A percentile compares a stretch with the other conserved stretches of the same genome.
phyloP scores from a whole-genome alignment of 1,139 yeast genomes.

The Saccharomycopsis crataegensis region DNA sequence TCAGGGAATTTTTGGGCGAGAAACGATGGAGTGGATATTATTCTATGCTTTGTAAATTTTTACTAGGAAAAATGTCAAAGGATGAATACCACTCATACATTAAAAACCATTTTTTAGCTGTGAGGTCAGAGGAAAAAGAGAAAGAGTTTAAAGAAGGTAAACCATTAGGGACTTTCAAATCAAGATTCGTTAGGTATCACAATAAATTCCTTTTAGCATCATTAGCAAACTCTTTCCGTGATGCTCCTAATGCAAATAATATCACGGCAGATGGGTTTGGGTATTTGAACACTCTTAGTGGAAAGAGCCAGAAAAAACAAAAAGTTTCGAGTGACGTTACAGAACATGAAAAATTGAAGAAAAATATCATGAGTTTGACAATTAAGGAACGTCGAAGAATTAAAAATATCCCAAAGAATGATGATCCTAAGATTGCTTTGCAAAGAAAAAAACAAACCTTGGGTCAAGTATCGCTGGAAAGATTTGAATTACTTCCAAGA shows the following conservation, averaged over 20 bases:
- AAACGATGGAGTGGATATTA: constrained; percentile 81
- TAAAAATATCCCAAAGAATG: constrained; percentile 66
- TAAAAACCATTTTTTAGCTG: constrained; percentile 23
- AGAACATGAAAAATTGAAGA: constrained; percentile 76
- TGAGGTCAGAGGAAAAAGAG: constrained; percentile 21
- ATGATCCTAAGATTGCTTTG: constrained; percentile 4
- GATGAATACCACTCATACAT: constrained; percentile 56
- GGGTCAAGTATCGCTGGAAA: constrained; percentile 13
- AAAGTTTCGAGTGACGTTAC: constrained; percentile 29
- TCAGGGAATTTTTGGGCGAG: constrained; percentile 63
- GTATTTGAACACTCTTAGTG: constrained; percentile 37
- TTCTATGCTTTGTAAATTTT: constrained; percentile 64
- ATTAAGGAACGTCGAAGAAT: constrained; percentile 79
- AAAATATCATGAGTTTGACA: constrained; percentile 82
- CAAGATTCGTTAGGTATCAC: constrained; percentile 42
- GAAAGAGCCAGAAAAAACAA: constrained; percentile 36
- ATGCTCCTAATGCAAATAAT: constrained; percentile 41
- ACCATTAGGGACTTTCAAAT: not conserved
- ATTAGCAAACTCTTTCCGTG: constrained; percentile 77
- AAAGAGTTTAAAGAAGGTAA: constrained; percentile 20
- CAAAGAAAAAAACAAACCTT: constrained; percentile 2
- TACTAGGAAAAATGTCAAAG: constrained; percentile 75
- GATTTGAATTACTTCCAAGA: constrained; percentile 81
- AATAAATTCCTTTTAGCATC: constrained; percentile 76
- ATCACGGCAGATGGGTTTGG: constrained; percentile 48